Evolutionary conservation across 2,329 filamentous ascomycete species (phyloP).

Genomic region (Macrophomina pseudophaseolina): DNA sequence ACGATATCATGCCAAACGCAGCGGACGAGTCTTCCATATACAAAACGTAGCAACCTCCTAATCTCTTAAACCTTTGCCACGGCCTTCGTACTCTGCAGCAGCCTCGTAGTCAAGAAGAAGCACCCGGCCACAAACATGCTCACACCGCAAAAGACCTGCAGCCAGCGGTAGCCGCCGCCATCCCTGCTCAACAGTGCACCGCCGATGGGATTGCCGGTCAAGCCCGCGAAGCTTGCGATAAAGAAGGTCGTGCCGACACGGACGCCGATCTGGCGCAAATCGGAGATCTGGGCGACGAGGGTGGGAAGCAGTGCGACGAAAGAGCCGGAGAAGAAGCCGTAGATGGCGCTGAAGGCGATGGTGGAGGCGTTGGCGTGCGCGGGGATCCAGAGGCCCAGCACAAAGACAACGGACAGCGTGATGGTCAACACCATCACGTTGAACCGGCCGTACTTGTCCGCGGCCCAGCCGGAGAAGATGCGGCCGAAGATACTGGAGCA

Average conservation of each 20-base stretch:
- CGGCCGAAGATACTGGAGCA: constrained; percentile 53
- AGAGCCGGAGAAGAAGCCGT: constrained; percentile 68
- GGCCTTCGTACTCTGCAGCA: too few relatives aligned
- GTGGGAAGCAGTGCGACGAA: constrained; percentile 67
- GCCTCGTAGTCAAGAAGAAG: neutral
- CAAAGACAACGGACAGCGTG: constrained; percentile 49
- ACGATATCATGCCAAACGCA: too few relatives aligned
- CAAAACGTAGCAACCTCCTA: too few relatives aligned
- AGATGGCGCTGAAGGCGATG: constrained; percentile 42
- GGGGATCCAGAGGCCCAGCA: constrained; percentile 60
- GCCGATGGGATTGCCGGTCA: constrained; percentile 69
- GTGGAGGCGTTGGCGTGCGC: constrained; percentile 38
- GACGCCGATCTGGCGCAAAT: constrained; percentile 71
- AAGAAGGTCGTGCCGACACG: constrained; percentile 67
- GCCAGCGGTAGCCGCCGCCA: too few relatives aligned
- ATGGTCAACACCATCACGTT: constrained; percentile 57
- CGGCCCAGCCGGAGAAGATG: constrained; percentile 56
- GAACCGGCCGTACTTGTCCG: constrained; percentile 56
- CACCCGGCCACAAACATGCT: neutral
- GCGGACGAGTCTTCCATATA: too few relatives aligned
- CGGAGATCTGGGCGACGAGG: constrained; percentile 70
- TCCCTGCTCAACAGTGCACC: constrained; percentile 42
- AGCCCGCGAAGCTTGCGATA: constrained; percentile 63
- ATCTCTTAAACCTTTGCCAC: too few relatives aligned
- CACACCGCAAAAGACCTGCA: too few relatives aligned